Percentiles rank a stretch among this genome's conserved stretches.
phyloP scores from a whole-genome alignment of 2,329 filamentous ascomycete genomes.

The Cladosporium sp. region DNA sequence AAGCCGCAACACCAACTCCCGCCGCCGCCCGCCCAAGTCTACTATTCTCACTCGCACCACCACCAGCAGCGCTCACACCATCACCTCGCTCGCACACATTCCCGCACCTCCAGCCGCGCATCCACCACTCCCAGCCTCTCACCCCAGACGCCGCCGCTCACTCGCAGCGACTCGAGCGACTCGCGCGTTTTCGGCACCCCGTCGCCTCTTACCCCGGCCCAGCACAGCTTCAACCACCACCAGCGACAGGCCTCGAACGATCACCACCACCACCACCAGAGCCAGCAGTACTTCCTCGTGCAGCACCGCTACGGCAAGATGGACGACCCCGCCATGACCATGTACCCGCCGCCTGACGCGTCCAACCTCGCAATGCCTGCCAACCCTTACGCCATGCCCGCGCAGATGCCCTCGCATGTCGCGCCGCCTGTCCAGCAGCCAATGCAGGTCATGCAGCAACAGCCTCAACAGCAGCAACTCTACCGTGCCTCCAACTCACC shows the following conservation, averaged over 20 bases:
- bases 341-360: constrained; percentile 40
- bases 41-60: constrained; percentile 19
- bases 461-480: constrained; percentile 19
- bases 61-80: constrained; percentile 7
- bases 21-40: constrained; percentile 10
- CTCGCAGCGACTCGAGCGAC: constrained; percentile 50
- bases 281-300: constrained; percentile 23
- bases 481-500: constrained; percentile 49
- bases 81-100: constrained; percentile 31
- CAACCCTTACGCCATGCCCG: constrained; percentile 17
- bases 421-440: constrained; percentile 22
- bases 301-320: constrained; percentile 32
- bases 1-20: constrained; percentile 23
- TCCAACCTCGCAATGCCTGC: constrained; percentile 31
- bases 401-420: constrained; percentile 32
- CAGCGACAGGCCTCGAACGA: constrained; percentile 17
- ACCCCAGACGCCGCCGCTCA: constrained; percentile 48
- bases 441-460: constrained; percentile 21
- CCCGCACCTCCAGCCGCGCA: constrained; percentile 45
- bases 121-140: constrained; percentile 45
- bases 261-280: constrained; percentile 19
- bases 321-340: constrained; percentile 36
- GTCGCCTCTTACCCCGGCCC: constrained; percentile 50
- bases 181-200: constrained; percentile 45
- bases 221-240: constrained; percentile 30